Percentiles rank a stretch among this genome's conserved stretches.
phyloP scores from a whole-genome alignment of 495 filamentous ascomycete genomes.

The Trypethelium eluteriae region DNA sequence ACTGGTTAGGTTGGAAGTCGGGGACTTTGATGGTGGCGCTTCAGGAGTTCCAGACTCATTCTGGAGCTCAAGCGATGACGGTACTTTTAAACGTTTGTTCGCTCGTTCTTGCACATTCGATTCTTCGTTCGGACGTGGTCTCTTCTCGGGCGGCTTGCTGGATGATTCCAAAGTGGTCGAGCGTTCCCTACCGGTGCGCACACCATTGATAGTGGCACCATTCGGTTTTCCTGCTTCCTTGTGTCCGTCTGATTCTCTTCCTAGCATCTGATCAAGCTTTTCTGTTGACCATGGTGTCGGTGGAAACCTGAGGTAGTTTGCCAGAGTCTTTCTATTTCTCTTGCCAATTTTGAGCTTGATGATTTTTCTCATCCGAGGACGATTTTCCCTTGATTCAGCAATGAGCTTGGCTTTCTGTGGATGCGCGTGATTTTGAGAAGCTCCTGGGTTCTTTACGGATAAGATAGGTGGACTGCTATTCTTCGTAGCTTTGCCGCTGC shows the following conservation, averaged over 20 bases:
- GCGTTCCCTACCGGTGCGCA: not conserved
- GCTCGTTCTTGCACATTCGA: constrained; percentile 9
- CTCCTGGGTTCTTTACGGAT: not conserved
- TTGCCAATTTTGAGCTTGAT: not conserved
- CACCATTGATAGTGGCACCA: not conserved
- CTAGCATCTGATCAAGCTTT: not conserved
- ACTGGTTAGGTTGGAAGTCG: constrained; percentile 25
- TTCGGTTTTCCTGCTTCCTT: constrained; percentile 14
- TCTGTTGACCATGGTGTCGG: not conserved
- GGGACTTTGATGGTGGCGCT: constrained; percentile 21
- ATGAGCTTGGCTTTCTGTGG: not conserved
- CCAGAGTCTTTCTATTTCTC: not conserved
- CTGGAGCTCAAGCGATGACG: constrained; percentile 12
- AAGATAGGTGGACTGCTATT: not conserved
- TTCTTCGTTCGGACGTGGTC: constrained; percentile 21
- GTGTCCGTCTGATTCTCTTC: constrained; percentile 16
- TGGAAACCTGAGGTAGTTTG: constrained; percentile 5
- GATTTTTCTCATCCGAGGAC: constrained; percentile 8
- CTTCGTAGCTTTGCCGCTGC: not conserved
- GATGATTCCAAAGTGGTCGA: constrained; percentile 6
- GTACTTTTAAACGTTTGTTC: constrained; percentile 23
- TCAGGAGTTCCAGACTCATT: constrained; percentile 21
- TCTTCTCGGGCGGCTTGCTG: constrained; percentile 22
- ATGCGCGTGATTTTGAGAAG: not conserved
- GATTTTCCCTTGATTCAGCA: not conserved